These are phyloP conservation scores for Sparassis latifolia DNA, from an alignment of 1,284 basidiomycete genomes.

Conservation along the genomic window DNA sequence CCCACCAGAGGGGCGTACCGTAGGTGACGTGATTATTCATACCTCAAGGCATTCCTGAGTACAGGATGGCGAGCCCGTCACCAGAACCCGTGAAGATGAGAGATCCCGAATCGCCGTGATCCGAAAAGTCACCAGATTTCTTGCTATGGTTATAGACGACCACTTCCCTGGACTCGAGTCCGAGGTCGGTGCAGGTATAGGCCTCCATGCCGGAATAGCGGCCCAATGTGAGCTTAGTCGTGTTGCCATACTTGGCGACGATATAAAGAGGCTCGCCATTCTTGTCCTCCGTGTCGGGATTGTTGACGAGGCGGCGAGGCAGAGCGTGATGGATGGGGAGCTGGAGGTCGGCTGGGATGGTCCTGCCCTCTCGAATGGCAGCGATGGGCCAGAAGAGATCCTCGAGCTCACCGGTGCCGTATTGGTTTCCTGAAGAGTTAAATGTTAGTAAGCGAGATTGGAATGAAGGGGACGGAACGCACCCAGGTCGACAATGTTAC, in stretches of 20 bases:
- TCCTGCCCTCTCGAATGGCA: conserved; percentile 12
- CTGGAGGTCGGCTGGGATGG: conserved; percentile 20
- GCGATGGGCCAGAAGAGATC: conserved; percentile 21
- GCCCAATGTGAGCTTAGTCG: conserved; percentile 21
- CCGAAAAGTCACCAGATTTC: conserved; percentile 15
- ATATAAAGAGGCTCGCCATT: conserved; percentile 16
- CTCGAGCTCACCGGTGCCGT: conserved; percentile 16
- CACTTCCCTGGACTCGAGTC: conserved; percentile 2
- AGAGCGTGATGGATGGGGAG: conserved; percentile 18
- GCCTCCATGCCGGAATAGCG: conserved; percentile 18
- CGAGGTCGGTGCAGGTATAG: conserved; percentile 14
- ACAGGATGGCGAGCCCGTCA: conserved; percentile 17
- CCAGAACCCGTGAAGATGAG: conserved; percentile 21
- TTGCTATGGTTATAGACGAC: conserved; percentile 17
- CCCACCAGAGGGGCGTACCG: conserved; percentile 16
- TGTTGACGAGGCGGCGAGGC: conserved; percentile 11
- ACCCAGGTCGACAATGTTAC: conserved; percentile 24
- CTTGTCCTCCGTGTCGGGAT: neutral
- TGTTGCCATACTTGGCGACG: conserved; percentile 23
- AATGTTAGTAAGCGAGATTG: conserved; percentile 16
- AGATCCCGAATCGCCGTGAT: conserved; percentile 21
- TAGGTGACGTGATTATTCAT: conserved; percentile 21
- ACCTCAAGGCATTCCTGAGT: conserved; percentile 19
- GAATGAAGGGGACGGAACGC: conserved; percentile 6
- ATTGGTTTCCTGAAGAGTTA: conserved; percentile 14